These are phyloP conservation scores for Coemansia sp. DNA, from an alignment of 192 early-diverging fungal genomes.

Conservation along the genomic window DNA sequence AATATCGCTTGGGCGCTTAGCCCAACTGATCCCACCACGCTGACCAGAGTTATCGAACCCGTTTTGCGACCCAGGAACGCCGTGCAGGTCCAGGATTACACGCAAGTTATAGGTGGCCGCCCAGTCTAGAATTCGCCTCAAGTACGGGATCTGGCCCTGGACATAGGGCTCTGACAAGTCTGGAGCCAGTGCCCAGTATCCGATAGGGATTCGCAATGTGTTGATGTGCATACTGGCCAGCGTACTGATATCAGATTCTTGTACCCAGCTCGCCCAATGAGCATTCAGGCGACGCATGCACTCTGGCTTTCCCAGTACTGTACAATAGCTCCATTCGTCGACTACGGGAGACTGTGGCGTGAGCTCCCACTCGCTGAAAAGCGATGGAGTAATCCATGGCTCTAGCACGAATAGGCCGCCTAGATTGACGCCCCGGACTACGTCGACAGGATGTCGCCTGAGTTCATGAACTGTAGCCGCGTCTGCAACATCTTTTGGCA, in stretches of 20 bases:
- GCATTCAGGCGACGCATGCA: constrained; percentile 53
- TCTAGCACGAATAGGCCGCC: constrained; percentile 76
- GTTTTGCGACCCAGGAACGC: constrained; percentile 75
- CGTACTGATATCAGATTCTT: constrained; percentile 62
- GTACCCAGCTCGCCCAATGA: constrained; percentile 68
- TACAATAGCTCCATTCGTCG: constrained; percentile 72
- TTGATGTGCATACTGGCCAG: constrained; percentile 66
- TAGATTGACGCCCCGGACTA: constrained; percentile 71
- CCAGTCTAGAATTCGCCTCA: constrained; percentile 64
- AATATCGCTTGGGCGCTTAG: constrained; percentile 33
- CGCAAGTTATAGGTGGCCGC: constrained; percentile 67
- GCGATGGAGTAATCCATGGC: constrained; percentile 62
- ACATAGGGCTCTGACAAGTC: constrained; percentile 65
- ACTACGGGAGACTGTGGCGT: constrained; percentile 38
- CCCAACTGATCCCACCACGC: constrained; percentile 52
- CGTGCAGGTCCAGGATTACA: constrained; percentile 73
- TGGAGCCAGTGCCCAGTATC: constrained; percentile 70
- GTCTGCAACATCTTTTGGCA: not conserved
- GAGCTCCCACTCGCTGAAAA: constrained; percentile 50
- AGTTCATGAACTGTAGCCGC: not conserved
- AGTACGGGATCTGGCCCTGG: constrained; percentile 59
- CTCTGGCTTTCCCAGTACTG: constrained; percentile 59
- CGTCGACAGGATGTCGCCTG: not conserved
- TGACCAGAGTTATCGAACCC: constrained; percentile 62
- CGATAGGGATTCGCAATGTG: constrained; percentile 70